Conservation (phyloP, 2,329 filamentous ascomycete species). For the Alternaria sp. region DNA sequence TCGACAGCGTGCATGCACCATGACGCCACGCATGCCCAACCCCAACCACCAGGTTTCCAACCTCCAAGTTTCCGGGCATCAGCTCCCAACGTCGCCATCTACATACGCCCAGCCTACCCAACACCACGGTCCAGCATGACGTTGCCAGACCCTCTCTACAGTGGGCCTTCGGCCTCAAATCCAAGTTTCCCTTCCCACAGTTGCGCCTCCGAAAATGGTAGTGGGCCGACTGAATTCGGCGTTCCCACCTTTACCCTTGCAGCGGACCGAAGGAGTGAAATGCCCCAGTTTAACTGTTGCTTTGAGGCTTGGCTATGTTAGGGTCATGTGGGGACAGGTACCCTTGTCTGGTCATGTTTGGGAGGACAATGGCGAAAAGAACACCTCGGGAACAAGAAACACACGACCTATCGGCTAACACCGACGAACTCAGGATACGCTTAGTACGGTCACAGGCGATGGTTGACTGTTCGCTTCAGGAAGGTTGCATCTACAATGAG, state of each 20-base stretch:
- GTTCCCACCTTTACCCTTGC: slow-evolving; percentile 1
- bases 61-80: background rate
- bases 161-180: background rate
- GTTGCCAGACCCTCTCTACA: slow-evolving; percentile 5
- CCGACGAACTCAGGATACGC: background rate
- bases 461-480: background rate
- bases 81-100: background rate
- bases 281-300: background rate
- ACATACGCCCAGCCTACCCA: background rate
- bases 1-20: background rate
- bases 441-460: background rate
- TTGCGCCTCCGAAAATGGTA: background rate
- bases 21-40: background rate
- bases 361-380: background rate
- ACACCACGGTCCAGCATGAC: slow-evolving; percentile 1
- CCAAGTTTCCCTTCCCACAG: background rate
- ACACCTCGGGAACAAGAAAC: background rate
- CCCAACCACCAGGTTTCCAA: background rate
- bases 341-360: background rate
- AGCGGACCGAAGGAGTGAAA: background rate
- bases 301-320: slow-evolving; percentile 1
- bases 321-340: slow-evolving; percentile 1
- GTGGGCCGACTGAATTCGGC: slow-evolving; percentile 1
- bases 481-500: background rate
- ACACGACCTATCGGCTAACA: background rate